Base-by-base conservation (phyloP, 169 alveolate genomes). In the Cryptosporidium xiaoi region DNA sequence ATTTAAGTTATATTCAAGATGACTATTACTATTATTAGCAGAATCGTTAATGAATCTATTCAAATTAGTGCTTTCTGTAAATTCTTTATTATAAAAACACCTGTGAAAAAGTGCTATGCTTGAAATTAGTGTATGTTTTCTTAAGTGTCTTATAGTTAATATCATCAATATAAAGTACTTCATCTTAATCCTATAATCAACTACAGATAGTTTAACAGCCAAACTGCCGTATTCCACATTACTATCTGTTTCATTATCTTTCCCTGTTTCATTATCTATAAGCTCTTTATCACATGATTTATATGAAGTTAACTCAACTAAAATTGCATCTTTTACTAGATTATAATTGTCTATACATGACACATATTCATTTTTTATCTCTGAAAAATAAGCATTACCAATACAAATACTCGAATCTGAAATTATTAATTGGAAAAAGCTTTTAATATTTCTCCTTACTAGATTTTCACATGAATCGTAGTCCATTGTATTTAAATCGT, bases 381-480 rank as follows among this genome's bases (percentile, higher is more conserved):
- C 56, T 4, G 51, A 18, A 69, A 34, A 51, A 33, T 51, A 69
- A 29, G 53, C n/a, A 24, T 33, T 27, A 8, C 31, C 34, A 16
- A 69, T 34, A 31, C 40, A 29, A 29, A 33, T n/a, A n/a, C 31
- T 69, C 13, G 83, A 69, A 69, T 69, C 40, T 31, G 83, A 69
- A 13, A 69, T 69, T 6, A 69, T 69, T 34, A 27, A 12, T 33
- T 69, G 83, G 53, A 69, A 69, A 10, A 31, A 15, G 20, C 51
- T 66, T 24, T 69, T 69, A 2, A 69, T 69, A 2, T 34, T 10
- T 29, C 56, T 69, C 51, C 83, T 69, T 16, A 69, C n/a, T 13
- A 69, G 36, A 53, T 69, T 69, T 55, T 69, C 83, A 33, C 66
- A 51, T 20, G 56, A 16, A 20, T 69, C 83, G 44, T 27, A 69